Conservation (phyloP, 2,329 filamentous ascomycete species). For the Sporothrix sp. region DNA sequence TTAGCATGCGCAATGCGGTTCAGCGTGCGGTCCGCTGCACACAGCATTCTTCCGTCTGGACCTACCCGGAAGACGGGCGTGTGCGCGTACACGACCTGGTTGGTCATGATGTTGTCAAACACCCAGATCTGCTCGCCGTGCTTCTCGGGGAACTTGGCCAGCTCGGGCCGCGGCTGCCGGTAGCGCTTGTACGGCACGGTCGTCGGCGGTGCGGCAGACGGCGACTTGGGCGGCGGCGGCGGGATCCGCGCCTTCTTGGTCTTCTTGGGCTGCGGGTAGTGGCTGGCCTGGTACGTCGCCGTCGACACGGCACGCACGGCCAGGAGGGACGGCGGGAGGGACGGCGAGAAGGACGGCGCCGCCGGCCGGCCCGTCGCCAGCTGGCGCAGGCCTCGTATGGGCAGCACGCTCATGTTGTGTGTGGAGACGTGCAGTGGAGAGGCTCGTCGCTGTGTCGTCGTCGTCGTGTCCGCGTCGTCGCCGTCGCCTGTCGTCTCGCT, state of each 20-base stretch:
- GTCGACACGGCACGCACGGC: conserved; percentile 31
- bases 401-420: conserved; percentile 15
- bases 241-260: no score
- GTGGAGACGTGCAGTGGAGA: not conserved
- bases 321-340: no score
- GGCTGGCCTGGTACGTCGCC: not conserved
- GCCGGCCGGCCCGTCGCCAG: conserved; percentile 32
- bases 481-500: not conserved
- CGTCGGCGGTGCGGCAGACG: not conserved
- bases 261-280: conserved; percentile 3
- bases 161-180: conserved; percentile 20
- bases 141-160: conserved; percentile 25
- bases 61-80: conserved; percentile 36
- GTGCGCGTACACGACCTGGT: conserved; percentile 46
- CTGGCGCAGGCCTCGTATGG: conserved; percentile 21
- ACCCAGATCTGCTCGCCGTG: conserved; percentile 52
- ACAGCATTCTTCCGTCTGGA: no score
- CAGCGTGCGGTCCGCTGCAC: no score
- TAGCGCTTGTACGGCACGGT: conserved; percentile 15
- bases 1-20: no score
- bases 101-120: conserved; percentile 39
- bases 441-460: not conserved
- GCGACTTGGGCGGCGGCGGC: no score
- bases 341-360: no score
- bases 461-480: not conserved